Base-by-base conservation (phyloP, 768 basidiomycete genomes). In the Paxillus ammoniavirescens region DNA sequence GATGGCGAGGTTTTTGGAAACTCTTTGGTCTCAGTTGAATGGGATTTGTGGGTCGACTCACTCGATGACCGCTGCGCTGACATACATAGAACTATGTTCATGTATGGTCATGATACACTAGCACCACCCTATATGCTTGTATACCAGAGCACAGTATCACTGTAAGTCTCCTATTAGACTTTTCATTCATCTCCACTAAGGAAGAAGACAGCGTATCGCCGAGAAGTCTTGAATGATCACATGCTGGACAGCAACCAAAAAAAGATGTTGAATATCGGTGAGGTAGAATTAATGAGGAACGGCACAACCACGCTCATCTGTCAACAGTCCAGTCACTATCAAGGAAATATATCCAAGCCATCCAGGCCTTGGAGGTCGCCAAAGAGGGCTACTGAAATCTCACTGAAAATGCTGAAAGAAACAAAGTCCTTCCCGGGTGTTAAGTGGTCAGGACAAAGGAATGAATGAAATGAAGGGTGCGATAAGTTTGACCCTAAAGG, bases 231-330 rank as follows among this genome's bases (percentile, higher is more conserved):
- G 1, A 63, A 73, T 42, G 65, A 67, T 26, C 56, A 65, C 33
- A 72, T 71, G 69, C 50, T 53, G 5, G 68, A 73, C 26, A 66
- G 55, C 0, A 73, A 73, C 36, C 69, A 60, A 55, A 70, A 69
- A 36, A 73, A 72, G 40, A 48, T 65, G 9, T 52, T 65, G 15
- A 51, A 61, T 15, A 62, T 62, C 4, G 59, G 65, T 66, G 36
- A 18, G 51, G 1, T 9, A 1, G 5, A 10, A 13, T 10, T 1
- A 12, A 4, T 1, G 6, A 38, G 37, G 3, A 3, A 21, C 2
- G 12, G 37, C 3, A 3, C 37, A 38, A 38, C 1, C 6, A 8
- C 12, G 4, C 12, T 38, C 1, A 38, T 6, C 6, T 38, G 7
- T 38, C 1, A 8, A 38, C 10, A 38, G 37, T n/a, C 6, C 5